Evolutionary conservation across 2,329 filamentous ascomycete species (phyloP), one percentile per base, ranked within the genome.

Genomic region (Diaporthe citrichinensis): DNA sequence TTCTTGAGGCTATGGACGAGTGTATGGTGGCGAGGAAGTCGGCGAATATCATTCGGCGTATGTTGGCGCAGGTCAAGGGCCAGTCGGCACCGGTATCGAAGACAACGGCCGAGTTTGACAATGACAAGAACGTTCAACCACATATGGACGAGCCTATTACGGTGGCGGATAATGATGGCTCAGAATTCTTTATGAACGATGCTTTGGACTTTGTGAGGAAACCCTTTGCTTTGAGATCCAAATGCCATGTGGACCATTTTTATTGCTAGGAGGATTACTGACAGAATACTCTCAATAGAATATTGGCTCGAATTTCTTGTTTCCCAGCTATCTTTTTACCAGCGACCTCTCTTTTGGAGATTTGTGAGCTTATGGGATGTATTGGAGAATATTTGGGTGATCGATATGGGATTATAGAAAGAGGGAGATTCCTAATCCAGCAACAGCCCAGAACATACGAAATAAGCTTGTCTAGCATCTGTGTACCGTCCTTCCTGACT

Each of bases 1-100:
- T 67, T 0, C 61, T 67, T 12, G 61, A 67, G 61, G 61, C 39
- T 34, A 67, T 67, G 61, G 61, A 67, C 23, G 61, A 67, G 39
- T 58, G 55, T 14, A 58, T 58, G 28, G 55, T 58, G 55, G 55
- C 55, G 3, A 58, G 55, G 17, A 58, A 58, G 20, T 58, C 55
- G 17, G 28, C 55, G 17, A 36, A 58, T n/a, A 58, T 58, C 20
- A 58, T 58, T 36, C 55, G 55, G 55, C 55, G n/a, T n/a, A 58
- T 58, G 55, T 36, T 58, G 55, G 55, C 31, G 17, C 55, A 58
- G 55, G 31, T 58, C 17, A 58, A 34, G 55, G 55, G 55, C 8
- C 8, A 58, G 28, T 14, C 55, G 7, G 3, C 31, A 12, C 31
- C 9, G 55, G 4, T n/a, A 14, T 36, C 55, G 9, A 20, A 8